phyloP scores from a whole-genome alignment of 2,329 filamentous ascomycete genomes.

The Venturia oleaginea region DNA sequence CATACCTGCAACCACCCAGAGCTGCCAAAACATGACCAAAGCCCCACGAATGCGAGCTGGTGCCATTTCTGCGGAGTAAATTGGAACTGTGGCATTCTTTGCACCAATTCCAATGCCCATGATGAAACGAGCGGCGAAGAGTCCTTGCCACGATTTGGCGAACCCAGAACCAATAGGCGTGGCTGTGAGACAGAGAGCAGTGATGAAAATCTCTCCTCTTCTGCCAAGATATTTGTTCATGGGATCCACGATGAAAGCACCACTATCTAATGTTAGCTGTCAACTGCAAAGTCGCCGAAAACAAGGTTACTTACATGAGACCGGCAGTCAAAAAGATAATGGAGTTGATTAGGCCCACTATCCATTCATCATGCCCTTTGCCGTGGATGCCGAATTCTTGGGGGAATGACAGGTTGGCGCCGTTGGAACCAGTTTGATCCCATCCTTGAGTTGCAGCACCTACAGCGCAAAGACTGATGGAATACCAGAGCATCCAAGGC shows the following conservation, averaged over 20 bases:
- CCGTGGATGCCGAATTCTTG: constrained; percentile 13
- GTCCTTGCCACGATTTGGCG: constrained; percentile 28
- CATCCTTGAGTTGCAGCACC: constrained; percentile 11
- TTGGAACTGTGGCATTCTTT: constrained; percentile 65
- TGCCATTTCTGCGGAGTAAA: constrained; percentile 58
- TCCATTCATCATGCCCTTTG: constrained; percentile 10
- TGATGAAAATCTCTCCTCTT: constrained; percentile 30
- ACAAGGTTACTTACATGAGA: constrained; percentile 24
- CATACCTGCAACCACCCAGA: constrained; percentile 53
- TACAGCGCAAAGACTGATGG: constrained; percentile 9
- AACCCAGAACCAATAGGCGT: constrained; percentile 30
- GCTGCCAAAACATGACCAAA: constrained; percentile 44
- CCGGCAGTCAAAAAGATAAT: constrained; percentile 32
- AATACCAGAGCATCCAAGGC: constrained; percentile 11
- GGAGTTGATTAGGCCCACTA: constrained; percentile 16
- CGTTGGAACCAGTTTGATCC: constrained; percentile 14
- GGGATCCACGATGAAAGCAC: constrained; percentile 27
- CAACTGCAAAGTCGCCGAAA: background rate
- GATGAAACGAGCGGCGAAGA: constrained; percentile 27
- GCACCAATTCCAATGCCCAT: constrained; percentile 54
- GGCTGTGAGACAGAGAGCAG: constrained; percentile 26
- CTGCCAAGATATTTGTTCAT: constrained; percentile 30
- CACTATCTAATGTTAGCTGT: constrained; percentile 17
- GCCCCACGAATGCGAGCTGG: constrained; percentile 33
- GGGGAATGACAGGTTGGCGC: constrained; percentile 11